A percentile compares a stretch with the other conserved stretches of the same genome.
Conservation (phyloP, 2,329 filamentous ascomycete species). For the Colletotrichum eremochloae region DNA sequence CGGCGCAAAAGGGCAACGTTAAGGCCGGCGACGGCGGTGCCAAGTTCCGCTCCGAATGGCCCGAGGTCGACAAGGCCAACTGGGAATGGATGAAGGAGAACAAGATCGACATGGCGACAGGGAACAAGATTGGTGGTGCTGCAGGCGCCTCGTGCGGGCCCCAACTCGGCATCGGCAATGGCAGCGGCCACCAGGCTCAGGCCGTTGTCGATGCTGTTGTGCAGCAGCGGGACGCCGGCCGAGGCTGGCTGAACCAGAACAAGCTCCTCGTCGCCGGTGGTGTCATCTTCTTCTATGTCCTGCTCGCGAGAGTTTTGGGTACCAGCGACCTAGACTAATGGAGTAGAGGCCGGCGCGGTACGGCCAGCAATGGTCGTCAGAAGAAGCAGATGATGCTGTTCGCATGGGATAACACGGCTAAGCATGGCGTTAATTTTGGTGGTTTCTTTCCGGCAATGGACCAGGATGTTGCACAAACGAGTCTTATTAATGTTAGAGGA, state of each 20-base stretch:
- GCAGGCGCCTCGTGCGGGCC: conserved; percentile 61
- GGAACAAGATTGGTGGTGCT: conserved; percentile 69
- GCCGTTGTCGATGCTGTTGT: conserved; percentile 82
- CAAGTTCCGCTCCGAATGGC: conserved; percentile 92
- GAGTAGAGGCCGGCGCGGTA: not conserved
- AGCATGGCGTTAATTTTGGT: conserved; percentile 41
- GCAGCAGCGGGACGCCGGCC: conserved; percentile 83
- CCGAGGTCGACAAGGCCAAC: conserved; percentile 89
- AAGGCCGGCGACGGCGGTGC: conserved; percentile 92
- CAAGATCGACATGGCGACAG: conserved; percentile 82
- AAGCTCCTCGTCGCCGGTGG: conserved; percentile 80
- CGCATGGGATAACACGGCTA: conserved; percentile 32
- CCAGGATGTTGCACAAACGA: conserved; percentile 29
- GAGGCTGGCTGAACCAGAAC: conserved; percentile 85
- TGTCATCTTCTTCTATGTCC: conserved; percentile 83
- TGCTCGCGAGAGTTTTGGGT: conserved; percentile 81
- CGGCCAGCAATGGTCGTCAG: conserved; percentile 4
- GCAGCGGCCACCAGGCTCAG: conserved; percentile 74
- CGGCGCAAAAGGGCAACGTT: conserved; percentile 79
- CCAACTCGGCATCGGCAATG: conserved; percentile 69
- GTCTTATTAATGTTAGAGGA: conserved; percentile 35
- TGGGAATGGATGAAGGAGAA: conserved; percentile 91
- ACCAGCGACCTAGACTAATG: conserved; percentile 51
- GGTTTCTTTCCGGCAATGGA: conserved; percentile 17
- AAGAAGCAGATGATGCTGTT: conserved; percentile 24